phyloP scores from a whole-genome alignment of 192 early-diverging fungal genomes.

The Entrophospora sp. region DNA sequence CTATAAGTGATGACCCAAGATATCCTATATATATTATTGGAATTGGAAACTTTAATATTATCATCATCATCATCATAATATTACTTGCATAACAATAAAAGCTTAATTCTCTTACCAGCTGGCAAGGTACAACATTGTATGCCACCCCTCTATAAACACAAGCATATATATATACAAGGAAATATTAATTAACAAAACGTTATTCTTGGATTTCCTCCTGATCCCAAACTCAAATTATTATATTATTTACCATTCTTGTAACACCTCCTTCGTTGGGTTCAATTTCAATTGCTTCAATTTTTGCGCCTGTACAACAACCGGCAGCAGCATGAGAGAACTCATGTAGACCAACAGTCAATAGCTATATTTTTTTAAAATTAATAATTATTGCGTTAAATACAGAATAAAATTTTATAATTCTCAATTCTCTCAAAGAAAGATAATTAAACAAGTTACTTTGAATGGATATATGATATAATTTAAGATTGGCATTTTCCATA shows the following conservation, averaged over 20 bases:
- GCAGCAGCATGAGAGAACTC: constrained; percentile 92
- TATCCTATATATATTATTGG: constrained; percentile 89
- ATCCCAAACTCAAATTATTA: background rate
- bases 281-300: constrained; percentile 79
- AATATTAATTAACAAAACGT: background rate
- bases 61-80: constrained; percentile 25
- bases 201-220: background rate
- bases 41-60: too few species aligned
- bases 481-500: constrained; percentile 83
- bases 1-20: constrained; percentile 79
- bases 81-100: background rate
- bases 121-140: constrained; percentile 75
- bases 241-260: constrained; percentile 61
- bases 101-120: constrained; percentile 35
- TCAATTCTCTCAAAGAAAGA: background rate
- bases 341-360: constrained; percentile 86
- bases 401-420: background rate
- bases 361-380: constrained; percentile 32
- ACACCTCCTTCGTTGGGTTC: constrained; percentile 91
- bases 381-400: background rate
- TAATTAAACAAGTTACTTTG: constrained; percentile 44
- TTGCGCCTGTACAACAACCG: constrained; percentile 79
- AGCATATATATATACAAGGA: too few species aligned
- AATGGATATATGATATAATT: constrained; percentile 89
- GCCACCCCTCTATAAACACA: constrained; percentile 57